Base-by-base conservation (phyloP, 2,329 filamentous ascomycete genomes). In the Colletotrichum musicola region DNA sequence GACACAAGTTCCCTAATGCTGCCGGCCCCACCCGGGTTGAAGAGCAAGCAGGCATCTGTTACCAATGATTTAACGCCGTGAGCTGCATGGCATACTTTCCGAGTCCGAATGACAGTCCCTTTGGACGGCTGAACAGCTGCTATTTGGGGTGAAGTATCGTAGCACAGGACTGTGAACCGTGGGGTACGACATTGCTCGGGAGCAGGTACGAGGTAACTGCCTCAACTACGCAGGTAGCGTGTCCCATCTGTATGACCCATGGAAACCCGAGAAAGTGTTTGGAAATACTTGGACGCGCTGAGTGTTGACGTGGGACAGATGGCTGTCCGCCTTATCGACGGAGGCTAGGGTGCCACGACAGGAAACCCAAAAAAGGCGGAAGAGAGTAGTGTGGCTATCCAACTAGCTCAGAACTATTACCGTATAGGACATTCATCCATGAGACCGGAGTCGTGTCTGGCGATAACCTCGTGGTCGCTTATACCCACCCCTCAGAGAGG, bases 241-340 rank as follows among this genome's bases (percentile, higher is more conserved):
- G 50, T 51, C 50, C 49, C 25, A 50, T 54, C 22, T 27, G 30
- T 35, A 42, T 54, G 10, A 42, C 40, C 22, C 35, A 14, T 44
- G 44, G 12, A 20, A 61, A 20, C 4, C 62, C 44, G 66, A 69
- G 49, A 35, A 50, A 40, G 30, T 50, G 44, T 51, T 30, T 54
- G 40, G 62, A 68, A 57, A 64, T 46, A 42, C 49, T 55, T 59
- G 61, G 54, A 54, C 42, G 27, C 27, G 50, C 25, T 42, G 38
- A 38, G 35, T 27, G 16, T 40, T 16, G 1, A 16, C 18, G 46
- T 50, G 18, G 4, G 42, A 58, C 59, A 57, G n/a, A 53, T 53
- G 51, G 60, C 53, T 56, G 55, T 66, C 66, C 62, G 55, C 66
- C 44, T 25, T 40, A 56, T 66, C 62, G 62, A 47, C 22, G 20